Evolutionary conservation across 2,329 filamentous ascomycete genomes (phyloP), one percentile per base, ranked within the genome.

Genomic region (Hortaea werneckii): DNA sequence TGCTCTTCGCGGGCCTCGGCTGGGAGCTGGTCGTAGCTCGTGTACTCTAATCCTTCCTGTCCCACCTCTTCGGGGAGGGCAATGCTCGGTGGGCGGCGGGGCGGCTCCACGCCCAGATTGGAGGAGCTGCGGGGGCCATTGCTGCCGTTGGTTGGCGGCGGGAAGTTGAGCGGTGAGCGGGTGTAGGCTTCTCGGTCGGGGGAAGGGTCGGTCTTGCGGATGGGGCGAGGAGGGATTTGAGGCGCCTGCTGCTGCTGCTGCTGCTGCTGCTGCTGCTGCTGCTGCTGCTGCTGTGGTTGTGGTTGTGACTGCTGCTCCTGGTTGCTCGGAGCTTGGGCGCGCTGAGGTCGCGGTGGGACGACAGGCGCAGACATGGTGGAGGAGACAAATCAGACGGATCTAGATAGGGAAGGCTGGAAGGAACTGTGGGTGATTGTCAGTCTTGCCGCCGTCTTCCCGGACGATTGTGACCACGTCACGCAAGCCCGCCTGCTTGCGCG

Each of bases 11-110:
- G 68, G 27, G 45, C 50, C 40, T 61, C 60, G n/a, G 54, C n/a
- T 9, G 59, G 60, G 53, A 67, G 62, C 51, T 68, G 65, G 42
- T 64, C 58, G 42, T 79, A 69, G 58, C 78, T 83, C 43, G 79
- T 86, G 67, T 95, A 95, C 69, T 95, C 90, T 55, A 75, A 80
- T 51, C 90, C 90, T 69, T 95, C 90, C 62, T 95, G 82, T 47
- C 90, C 90, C 45, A 95, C 76, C 38, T 51, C 45, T 1, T 85
- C 85, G 11, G 90, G 90, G 62, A 95, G 77, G 27, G 50, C 50
- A 46, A 95, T 86, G 61, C 86, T 94, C 41, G 80, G 78, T 32
- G 85, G 79, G 42, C 87, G 83, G 37, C 75, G 58, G 12, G 72
- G 67, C 13, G 50, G 42, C 26, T 59, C 56, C 32, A 74, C 66